Evolutionary conservation across 106 monocot genomes (phyloP), one percentile per base, ranked within the genome.

Genomic region (Allium sativum): DNA sequence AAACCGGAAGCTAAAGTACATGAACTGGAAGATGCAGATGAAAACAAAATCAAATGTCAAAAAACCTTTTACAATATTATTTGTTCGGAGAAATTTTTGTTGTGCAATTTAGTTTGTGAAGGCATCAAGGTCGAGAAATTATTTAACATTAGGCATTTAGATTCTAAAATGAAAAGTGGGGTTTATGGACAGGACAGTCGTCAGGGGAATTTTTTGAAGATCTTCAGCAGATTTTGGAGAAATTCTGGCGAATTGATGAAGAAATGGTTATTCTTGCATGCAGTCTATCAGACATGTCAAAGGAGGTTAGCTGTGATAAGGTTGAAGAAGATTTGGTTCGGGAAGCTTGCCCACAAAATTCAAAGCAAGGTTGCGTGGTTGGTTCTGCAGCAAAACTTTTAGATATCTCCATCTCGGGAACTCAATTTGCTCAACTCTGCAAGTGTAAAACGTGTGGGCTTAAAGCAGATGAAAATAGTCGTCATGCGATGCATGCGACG

Each of bases 401-500:
- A 22, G 71, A 62, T 47, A 71, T 73, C 57, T 92, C 78, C 12
- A 21, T 71, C 70, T 68, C 79, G 21, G 48, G 31, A 5, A 50
- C 21, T 3, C 81, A 77, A 58, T 59, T 85, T n/a, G 55, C 78
- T 48, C 76, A 75, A 73, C 21, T 55, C n/a, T 70, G 61, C 52
- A 68, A 46, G 47, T 94, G 83, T 79, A 83, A 86, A 65, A 65
- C 65, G 10, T 93, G 88, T 65, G 78, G 81, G 43, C 59, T 15
- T 8, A 67, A 81, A 53, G 74, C 76, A 40, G 56, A 78, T 62
- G 76, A 65, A 13, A 64, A 70, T 17, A 43, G 54, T 9, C 74
- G 82, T 66, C 82, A 50, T 94, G 93, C 73, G 89, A 89, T 72
- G 74, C 73, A 59, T 94, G 93, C 58, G 85, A 86, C 58, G 71